Conservation (phyloP, 1,139 yeast genomes). For the Lodderomyces margitis region DNA sequence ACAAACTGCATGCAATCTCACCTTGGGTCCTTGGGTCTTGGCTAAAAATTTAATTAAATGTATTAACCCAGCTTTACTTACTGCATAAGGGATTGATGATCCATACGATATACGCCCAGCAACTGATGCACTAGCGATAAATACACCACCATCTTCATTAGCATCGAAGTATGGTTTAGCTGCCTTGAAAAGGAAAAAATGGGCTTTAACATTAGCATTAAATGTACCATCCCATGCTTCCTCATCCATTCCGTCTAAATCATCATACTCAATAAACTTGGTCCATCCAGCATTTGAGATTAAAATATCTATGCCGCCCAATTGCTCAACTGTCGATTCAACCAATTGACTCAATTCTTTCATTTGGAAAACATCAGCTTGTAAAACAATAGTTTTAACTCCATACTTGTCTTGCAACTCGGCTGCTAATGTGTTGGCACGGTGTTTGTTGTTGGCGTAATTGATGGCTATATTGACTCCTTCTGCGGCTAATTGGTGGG, state of each 20-base stretch:
- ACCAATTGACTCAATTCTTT: slow-evolving; percentile 34
- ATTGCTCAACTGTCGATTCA: slow-evolving; percentile 28
- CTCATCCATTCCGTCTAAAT: slow-evolving; percentile 28
- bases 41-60: slow-evolving; percentile 35
- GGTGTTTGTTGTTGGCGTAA: slow-evolving; percentile 21
- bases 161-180: slow-evolving; percentile 29
- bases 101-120: slow-evolving; percentile 36
- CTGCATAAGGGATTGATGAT: slow-evolving; percentile 38
- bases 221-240: slow-evolving; percentile 32
- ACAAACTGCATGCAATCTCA: slow-evolving; percentile 36
- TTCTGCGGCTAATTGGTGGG: slow-evolving; percentile 17
- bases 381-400: slow-evolving; percentile 25
- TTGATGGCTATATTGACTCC: slow-evolving; percentile 23
- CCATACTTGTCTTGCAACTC: slow-evolving; percentile 20
- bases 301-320: slow-evolving; percentile 40
- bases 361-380: slow-evolving; percentile 43
- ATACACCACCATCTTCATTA: slow-evolving; percentile 33
- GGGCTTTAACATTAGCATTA: slow-evolving; percentile 26
- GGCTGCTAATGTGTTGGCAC: slow-evolving; percentile 22
- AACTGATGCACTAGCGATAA: slow-evolving; percentile 34
- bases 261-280: slow-evolving; percentile 24
- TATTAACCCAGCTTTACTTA: slow-evolving; percentile 34
- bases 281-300: slow-evolving; percentile 46
- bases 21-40: slow-evolving; percentile 33
- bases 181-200: slow-evolving; percentile 32